A percentile compares a stretch with the other conserved stretches of the same genome.
Conservation (phyloP, 352 stramenopile genomes). For the Phytophthora pini region DNA sequence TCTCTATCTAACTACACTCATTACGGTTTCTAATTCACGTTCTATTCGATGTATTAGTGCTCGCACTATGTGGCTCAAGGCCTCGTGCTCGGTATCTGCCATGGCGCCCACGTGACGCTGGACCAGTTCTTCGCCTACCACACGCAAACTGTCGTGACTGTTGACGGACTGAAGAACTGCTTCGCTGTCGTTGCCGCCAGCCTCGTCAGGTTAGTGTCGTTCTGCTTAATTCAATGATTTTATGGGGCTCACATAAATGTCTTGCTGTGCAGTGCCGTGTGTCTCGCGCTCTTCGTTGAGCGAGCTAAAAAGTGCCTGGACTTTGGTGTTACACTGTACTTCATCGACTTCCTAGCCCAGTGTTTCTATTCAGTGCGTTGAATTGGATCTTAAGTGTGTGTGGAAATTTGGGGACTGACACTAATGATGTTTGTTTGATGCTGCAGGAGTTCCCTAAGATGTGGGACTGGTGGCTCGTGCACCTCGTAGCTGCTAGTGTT, state of each 20-base stretch:
- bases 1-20: conserved; percentile 5
- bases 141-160: conserved; percentile 72
- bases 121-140: conserved; percentile 90
- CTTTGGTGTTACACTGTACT: conserved; percentile 91
- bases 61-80: conserved; percentile 84
- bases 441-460: conserved; percentile 83
- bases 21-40: neutral
- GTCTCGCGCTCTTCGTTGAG: conserved; percentile 85
- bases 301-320: conserved; percentile 92
- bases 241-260: conserved; percentile 7
- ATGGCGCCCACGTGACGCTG: conserved; percentile 70
- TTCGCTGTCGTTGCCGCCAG: conserved; percentile 69
- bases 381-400: neutral
- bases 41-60: conserved; percentile 45
- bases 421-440: neutral
- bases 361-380: conserved; percentile 81
- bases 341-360: conserved; percentile 84
- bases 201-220: conserved; percentile 46
- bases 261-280: conserved; percentile 56
- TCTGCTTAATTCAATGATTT: neutral
- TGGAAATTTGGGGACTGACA: neutral
- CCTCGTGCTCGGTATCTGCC: conserved; percentile 77
- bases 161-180: conserved; percentile 86
- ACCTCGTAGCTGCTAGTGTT: conserved; percentile 65
- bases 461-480: conserved; percentile 90